Conservation (phyloP, 202 grass and related monocot genomes). For the Setaria italica region DNA sequence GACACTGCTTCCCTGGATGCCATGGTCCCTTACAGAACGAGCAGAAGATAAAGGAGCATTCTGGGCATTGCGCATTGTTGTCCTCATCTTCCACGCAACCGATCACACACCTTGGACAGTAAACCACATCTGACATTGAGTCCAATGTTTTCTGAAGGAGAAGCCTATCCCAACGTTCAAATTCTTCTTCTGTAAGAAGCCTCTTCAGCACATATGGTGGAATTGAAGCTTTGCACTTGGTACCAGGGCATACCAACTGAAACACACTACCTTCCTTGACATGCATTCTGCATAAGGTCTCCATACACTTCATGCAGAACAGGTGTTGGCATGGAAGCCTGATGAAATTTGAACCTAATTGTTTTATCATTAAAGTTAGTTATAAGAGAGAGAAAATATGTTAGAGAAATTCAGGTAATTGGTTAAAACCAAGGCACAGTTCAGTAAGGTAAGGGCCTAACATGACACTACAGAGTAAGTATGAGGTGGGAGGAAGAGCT, state of each 20-base stretch:
- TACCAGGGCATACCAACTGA: constrained; percentile 68
- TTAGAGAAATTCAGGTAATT: not conserved
- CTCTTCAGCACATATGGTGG: constrained; percentile 66
- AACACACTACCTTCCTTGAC: constrained; percentile 82
- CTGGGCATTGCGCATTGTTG: constrained; percentile 69
- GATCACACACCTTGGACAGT: constrained; percentile 68
- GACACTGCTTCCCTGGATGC: constrained; percentile 63
- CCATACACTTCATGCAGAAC: constrained; percentile 79
- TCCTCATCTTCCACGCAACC: constrained; percentile 65
- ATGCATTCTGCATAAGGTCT: constrained; percentile 80
- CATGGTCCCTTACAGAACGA: constrained; percentile 58
- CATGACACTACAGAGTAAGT: not conserved
- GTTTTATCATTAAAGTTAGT: constrained; percentile 12
- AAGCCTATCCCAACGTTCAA: constrained; percentile 52
- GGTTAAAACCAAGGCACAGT: not conserved
- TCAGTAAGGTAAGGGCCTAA: not conserved
- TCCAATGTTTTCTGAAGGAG: constrained; percentile 72
- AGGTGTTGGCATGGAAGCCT: constrained; percentile 74
- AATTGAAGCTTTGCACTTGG: constrained; percentile 61
- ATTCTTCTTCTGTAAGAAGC: constrained; percentile 62
- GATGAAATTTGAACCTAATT: constrained; percentile 75
- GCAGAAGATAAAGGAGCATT: constrained; percentile 71
- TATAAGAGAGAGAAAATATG: not conserved
- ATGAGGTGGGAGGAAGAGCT: not conserved
- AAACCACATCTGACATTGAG: constrained; percentile 70